phyloP scores from a whole-genome alignment of 257 asterid species.

The Ilex asprella region DNA sequence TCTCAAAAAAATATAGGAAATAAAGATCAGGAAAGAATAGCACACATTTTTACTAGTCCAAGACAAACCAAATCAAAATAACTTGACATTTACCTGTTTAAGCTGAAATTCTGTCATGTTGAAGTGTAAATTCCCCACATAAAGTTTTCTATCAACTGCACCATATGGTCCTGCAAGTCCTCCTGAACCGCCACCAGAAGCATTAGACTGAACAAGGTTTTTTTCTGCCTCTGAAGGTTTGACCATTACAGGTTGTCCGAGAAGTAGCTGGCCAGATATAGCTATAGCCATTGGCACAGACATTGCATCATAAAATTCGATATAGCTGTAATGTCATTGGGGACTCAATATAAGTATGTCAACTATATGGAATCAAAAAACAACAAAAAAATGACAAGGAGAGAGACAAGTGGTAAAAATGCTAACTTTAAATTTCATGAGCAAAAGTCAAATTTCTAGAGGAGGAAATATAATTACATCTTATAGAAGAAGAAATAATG shows the following conservation, averaged over 20 bases:
- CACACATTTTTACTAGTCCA: neutral
- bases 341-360: neutral
- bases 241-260: constrained; percentile 98
- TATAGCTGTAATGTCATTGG: constrained; percentile 46
- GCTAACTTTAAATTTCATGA: too few relatives aligned
- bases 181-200: constrained; percentile 64
- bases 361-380: constrained; percentile 2
- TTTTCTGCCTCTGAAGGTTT: constrained; percentile 99
- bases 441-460: too few relatives aligned
- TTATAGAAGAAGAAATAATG: too few relatives aligned
- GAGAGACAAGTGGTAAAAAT: neutral
- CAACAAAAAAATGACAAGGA: constrained; percentile 1
- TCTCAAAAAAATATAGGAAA: too few relatives aligned
- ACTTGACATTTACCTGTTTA: constrained; percentile 51
- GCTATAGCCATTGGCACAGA: constrained; percentile 99
- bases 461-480: too few relatives aligned
- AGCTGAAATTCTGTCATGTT: constrained; percentile 96
- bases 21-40: too few relatives aligned
- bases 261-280: constrained; percentile 78
- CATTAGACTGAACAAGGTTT: constrained; percentile 89
- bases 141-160: constrained; percentile 83
- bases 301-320: constrained; percentile 94
- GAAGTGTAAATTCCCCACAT: constrained; percentile 93
- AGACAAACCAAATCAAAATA: neutral
- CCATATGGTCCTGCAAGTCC: constrained; percentile 75